Percentiles rank a stretch among this genome's conserved stretches.
Conservation (phyloP, 2,329 filamentous ascomycete species). For the Ploettnerulaceae sp. region DNA sequence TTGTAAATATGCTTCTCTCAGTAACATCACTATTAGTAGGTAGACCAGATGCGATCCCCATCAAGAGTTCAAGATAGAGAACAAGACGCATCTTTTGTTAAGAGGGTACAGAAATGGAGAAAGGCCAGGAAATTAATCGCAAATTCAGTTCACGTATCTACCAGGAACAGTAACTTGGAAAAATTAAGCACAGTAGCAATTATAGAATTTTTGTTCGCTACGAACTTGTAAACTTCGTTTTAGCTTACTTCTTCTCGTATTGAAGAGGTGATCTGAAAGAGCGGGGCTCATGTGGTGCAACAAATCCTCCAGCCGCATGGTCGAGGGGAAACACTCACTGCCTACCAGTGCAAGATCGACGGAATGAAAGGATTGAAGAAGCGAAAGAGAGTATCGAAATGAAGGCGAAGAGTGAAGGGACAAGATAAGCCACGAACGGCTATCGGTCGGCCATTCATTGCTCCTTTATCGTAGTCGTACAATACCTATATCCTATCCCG, state of each 20-base stretch:
- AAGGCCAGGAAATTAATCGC: no score
- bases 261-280: not conserved
- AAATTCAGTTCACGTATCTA: no score
- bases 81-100: no score
- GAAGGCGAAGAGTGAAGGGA: not conserved
- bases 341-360: not conserved
- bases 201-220: not conserved
- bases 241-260: not conserved
- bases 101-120: no score
- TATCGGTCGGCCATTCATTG: no score
- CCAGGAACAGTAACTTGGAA: no score
- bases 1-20: not conserved
- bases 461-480: no score
- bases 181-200: not conserved
- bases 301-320: not conserved
- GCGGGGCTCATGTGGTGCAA: not conserved
- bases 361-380: not conserved
- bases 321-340: not conserved
- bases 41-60: no score
- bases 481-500: no score
- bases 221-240: not conserved
- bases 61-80: no score
- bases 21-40: no score
- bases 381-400: not conserved
- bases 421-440: no score